Conservation (phyloP, 1,284 basidiomycete species). For the Porodaedalea pini region DNA sequence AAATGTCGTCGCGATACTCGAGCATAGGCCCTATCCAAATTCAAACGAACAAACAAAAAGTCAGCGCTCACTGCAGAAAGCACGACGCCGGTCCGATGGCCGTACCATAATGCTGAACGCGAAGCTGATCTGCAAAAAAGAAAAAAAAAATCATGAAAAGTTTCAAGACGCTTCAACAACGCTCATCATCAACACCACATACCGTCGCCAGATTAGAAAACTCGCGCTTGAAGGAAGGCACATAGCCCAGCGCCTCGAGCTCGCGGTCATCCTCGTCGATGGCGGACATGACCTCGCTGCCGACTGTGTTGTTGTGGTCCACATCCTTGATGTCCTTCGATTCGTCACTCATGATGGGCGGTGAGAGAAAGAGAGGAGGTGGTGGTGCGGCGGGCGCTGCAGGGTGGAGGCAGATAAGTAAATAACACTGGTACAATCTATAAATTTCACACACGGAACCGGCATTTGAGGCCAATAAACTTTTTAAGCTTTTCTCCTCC, state of each 20-base stretch:
- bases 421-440: no score
- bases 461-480: no score
- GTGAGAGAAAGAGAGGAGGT: neutral
- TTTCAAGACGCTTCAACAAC: no score
- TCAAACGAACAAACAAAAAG: no score
- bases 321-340: neutral
- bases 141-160: constrained; percentile 3
- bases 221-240: constrained; percentile 77
- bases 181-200: constrained; percentile 22
- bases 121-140: constrained; percentile 58
- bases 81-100: neutral
- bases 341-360: constrained; percentile 4
- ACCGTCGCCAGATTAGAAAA: constrained; percentile 79
- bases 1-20: constrained; percentile 78
- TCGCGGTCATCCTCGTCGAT: constrained; percentile 57
- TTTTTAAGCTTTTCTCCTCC: no score
- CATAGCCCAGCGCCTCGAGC: constrained; percentile 67
- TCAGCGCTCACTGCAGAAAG: neutral
- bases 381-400: neutral
- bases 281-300: constrained; percentile 1
- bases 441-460: no score
- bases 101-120: constrained; percentile 74
- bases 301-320: neutral
- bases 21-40: constrained; percentile 59
- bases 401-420: no score